A percentile compares a stretch with the other conserved stretches of the same genome.
phyloP scores from a whole-genome alignment of 768 basidiomycete species.

The Pulveroboletus ravenelii region DNA sequence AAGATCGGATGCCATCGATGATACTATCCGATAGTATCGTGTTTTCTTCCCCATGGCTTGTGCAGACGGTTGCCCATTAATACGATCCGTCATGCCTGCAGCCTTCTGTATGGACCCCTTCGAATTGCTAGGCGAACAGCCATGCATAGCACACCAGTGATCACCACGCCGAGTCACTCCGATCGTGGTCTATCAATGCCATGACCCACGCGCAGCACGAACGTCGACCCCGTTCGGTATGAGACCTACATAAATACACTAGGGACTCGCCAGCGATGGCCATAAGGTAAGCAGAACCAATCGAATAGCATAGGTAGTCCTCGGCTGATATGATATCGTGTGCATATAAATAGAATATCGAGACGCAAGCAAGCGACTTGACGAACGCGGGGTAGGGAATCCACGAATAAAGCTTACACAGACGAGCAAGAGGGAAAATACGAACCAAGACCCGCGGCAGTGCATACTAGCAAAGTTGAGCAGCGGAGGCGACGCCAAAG shows the following conservation, averaged over 20 bases:
- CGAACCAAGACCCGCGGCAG: neutral
- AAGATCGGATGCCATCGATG: neutral
- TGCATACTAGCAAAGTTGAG: slow-evolving; percentile 16
- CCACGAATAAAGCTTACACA: neutral
- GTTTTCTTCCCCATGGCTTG: neutral
- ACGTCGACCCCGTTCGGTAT: neutral
- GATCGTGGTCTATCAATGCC: neutral
- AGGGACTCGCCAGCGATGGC: slow-evolving; percentile 15
- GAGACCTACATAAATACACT: slow-evolving; percentile 10
- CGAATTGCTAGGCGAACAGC: neutral
- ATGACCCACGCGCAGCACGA: slow-evolving; percentile 1
- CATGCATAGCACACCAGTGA: neutral
- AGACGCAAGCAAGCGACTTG: neutral
- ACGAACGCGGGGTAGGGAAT: neutral
- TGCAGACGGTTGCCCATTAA: neutral
- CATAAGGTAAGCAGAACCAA: slow-evolving; percentile 15
- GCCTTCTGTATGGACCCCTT: neutral
- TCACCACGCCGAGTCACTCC: slow-evolving; percentile 4
- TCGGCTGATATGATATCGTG: slow-evolving; percentile 18
- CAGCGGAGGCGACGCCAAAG: slow-evolving; percentile 4
- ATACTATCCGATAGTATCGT: neutral
- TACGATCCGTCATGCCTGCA: too few species aligned
- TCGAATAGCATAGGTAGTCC: slow-evolving; percentile 6
- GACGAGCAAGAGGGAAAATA: neutral
- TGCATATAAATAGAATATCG: slow-evolving; percentile 7